Conservation (phyloP, 2,329 filamentous ascomycete genomes). For the Coniella vitis region DNA sequence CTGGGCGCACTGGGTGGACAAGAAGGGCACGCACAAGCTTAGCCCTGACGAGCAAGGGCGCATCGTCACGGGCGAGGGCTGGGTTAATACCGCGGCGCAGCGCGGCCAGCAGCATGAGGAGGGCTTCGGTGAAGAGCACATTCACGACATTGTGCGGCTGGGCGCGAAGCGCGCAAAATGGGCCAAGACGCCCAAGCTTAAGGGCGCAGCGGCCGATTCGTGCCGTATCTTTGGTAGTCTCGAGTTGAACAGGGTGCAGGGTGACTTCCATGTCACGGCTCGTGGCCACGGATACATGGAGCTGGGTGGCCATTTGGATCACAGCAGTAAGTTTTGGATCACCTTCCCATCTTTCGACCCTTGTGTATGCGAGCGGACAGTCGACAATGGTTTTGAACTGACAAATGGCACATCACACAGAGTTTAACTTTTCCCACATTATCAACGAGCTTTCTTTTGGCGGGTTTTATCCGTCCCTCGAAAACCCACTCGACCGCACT, state of each 20-base stretch:
- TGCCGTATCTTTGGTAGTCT: conserved; percentile 87
- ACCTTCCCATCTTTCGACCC: not conserved
- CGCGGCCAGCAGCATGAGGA: conserved; percentile 43
- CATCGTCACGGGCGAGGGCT: conserved; percentile 50
- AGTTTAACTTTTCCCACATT: conserved; percentile 97
- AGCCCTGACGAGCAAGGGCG: conserved; percentile 49
- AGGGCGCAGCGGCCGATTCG: conserved; percentile 52
- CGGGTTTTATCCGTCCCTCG: conserved; percentile 87
- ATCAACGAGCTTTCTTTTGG: conserved; percentile 95
- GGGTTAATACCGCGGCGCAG: conserved; percentile 33
- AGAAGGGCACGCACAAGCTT: conserved; percentile 57
- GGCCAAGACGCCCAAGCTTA: conserved; percentile 67
- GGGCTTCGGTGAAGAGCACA: conserved; percentile 72
- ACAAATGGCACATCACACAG: conserved; percentile 33
- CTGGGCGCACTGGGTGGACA: conserved; percentile 77
- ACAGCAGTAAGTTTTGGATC: conserved; percentile 53
- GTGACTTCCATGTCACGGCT: conserved; percentile 96
- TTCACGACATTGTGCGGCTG: conserved; percentile 81
- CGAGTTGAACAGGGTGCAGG: conserved; percentile 93
- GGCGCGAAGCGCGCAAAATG: conserved; percentile 57
- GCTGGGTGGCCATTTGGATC: conserved; percentile 72
- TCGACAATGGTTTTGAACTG: too few relatives aligned
- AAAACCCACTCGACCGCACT: conserved; percentile 91
- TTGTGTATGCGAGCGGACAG: too few relatives aligned
- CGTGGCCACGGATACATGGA: conserved; percentile 91